Percentiles rank a stretch among this genome's conserved stretches.
Conservation (phyloP, 306 rosid genomes). For the Crotalaria pallida region DNA sequence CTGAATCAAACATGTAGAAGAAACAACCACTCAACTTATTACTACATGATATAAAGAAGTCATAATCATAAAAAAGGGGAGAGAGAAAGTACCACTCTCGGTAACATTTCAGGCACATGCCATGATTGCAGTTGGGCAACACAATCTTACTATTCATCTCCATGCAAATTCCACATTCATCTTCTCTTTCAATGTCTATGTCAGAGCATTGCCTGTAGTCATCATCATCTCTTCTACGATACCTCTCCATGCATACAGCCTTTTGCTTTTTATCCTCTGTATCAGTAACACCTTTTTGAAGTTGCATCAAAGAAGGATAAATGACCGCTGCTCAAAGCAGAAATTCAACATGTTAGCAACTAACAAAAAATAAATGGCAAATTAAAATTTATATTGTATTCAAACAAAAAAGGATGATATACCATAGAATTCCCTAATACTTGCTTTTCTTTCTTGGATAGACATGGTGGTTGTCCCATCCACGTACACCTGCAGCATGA, state of each 20-base stretch:
- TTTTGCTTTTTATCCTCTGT: constrained; percentile 83
- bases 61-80: background rate
- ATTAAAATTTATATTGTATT: background rate
- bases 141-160: constrained; percentile 83
- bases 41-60: background rate
- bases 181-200: constrained; percentile 82
- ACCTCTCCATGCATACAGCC: constrained; percentile 87
- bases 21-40: background rate
- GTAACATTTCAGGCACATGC: constrained; percentile 94
- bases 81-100: constrained; percentile 64
- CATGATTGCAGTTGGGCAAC: constrained; percentile 92
- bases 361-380: constrained; percentile 3
- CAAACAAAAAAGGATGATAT: constrained; percentile 6
- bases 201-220: constrained; percentile 54
- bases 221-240: constrained; percentile 75
- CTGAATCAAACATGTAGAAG: background rate
- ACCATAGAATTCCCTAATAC: constrained; percentile 98
- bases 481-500: constrained; percentile 70
- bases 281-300: constrained; percentile 73
- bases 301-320: constrained; percentile 89
- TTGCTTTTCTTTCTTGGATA: constrained; percentile 91
- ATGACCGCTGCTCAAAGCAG: constrained; percentile 60
- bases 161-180: constrained; percentile 98
- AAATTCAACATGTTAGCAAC: constrained; percentile 21
- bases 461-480: constrained; percentile 99